These are phyloP conservation scores for Allantophomopsis cytisporea DNA, from an alignment of 2,329 filamentous ascomycete genomes.

Conservation along the genomic window DNA sequence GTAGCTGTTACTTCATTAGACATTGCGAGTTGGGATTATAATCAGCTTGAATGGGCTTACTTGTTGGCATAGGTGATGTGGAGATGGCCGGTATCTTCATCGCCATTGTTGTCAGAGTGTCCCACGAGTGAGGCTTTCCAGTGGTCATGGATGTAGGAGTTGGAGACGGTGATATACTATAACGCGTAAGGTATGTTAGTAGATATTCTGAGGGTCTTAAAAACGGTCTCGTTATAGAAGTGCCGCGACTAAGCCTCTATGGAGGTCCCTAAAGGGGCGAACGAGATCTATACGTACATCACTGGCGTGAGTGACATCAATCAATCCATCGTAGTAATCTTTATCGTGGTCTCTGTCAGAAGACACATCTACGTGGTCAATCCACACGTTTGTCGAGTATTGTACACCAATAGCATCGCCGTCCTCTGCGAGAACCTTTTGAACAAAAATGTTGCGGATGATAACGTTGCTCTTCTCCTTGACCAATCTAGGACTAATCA, in stretches of 20 bases:
- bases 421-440: conserved; percentile 37
- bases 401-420: conserved; percentile 49
- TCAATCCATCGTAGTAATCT: conserved; percentile 56
- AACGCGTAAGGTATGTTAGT: conserved; percentile 35
- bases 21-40: not conserved
- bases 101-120: conserved; percentile 42
- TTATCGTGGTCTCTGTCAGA: conserved; percentile 46
- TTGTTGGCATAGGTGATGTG: conserved; percentile 55
- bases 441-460: conserved; percentile 45
- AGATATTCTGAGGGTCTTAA: too few species aligned
- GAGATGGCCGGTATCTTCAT: conserved; percentile 46
- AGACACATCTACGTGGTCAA: conserved; percentile 54
- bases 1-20: conserved; percentile 19
- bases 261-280: too few species aligned
- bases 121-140: conserved; percentile 48
- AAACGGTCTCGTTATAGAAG: too few species aligned
- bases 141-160: conserved; percentile 40
- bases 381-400: conserved; percentile 44
- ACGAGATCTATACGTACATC: conserved; percentile 22
- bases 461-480: conserved; percentile 42
- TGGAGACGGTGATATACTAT: conserved; percentile 44
- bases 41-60: not conserved
- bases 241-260: too few species aligned
- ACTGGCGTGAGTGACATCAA: conserved; percentile 47
- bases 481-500: conserved; percentile 36